Evolutionary conservation across 208 protist genomes (phyloP).

Genomic region (Trypanosoma congolense): DNA sequence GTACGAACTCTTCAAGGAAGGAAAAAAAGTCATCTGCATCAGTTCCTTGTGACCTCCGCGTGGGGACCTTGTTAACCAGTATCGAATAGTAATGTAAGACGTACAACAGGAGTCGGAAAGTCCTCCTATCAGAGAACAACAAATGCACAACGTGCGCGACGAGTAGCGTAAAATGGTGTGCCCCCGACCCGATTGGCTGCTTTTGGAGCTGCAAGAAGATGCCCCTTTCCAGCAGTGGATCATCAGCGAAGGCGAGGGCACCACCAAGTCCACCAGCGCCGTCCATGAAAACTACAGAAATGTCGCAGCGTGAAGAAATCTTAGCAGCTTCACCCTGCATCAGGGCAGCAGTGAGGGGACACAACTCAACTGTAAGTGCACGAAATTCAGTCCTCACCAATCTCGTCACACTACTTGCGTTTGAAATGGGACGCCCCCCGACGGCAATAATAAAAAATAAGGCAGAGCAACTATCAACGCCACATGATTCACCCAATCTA

Average conservation of each 20-base stretch:
- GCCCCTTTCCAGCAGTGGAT: conserved; percentile 10
- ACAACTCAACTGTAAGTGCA: conserved; percentile 15
- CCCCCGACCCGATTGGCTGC: background rate
- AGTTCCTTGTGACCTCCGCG: background rate
- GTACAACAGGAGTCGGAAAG: conserved; percentile 2
- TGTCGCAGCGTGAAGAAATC: conserved; percentile 2
- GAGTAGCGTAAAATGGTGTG: conserved; percentile 4
- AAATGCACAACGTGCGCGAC: conserved; percentile 9
- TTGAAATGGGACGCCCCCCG: conserved; percentile 18
- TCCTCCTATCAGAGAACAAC: conserved; percentile 20
- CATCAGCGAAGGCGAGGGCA: conserved; percentile 19
- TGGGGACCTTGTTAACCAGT: background rate
- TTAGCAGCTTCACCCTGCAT: background rate
- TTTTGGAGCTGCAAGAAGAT: conserved; percentile 9
- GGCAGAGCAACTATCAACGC: background rate
- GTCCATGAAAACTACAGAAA: conserved; percentile 27
- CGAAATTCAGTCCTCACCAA: conserved; percentile 11
- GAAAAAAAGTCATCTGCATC: conserved; percentile 8
- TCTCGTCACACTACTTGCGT: conserved; percentile 3
- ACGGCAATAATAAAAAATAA: conserved; percentile 23
- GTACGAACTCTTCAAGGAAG: conserved; percentile 4
- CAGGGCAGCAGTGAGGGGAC: conserved; percentile 3
- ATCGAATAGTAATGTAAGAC: conserved; percentile 5
- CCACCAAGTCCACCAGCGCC: conserved; percentile 22
- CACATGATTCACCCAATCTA: background rate